Evolutionary conservation across 805 yeast species (phyloP), one percentile per base, ranked within the genome.

Genomic region (Candida rishiriensis): DNA sequence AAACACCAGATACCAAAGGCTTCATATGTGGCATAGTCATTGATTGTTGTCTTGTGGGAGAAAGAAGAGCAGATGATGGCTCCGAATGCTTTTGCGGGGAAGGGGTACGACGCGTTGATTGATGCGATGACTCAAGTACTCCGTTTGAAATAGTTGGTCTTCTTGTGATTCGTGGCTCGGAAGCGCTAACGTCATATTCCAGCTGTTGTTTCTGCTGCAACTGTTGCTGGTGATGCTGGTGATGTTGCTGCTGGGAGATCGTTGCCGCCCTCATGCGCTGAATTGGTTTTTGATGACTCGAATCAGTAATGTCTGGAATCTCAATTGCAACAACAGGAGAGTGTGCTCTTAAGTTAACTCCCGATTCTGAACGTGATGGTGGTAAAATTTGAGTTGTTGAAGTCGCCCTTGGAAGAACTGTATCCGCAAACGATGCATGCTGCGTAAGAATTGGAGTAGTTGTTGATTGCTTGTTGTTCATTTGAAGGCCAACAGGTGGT

Each of bases 261-360:
- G 71, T 51, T 3, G 76, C 73, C 1, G 78, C 76, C 51, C 74
- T 68, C 40, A 64, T 56, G 16, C 57, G 46, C 8, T 29, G 43
- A 14, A 28, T 11, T 17, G 18, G 6, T 26, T 37, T 12, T 11
- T 16, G 38, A 3, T 14, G 15, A n/a, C 8, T 14, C 36, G 66
- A 55, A 1, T 68, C 71, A 43, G 77, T 83, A 75, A 82, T 78
- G 49, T 74, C 79, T 4, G 91, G 91, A 35, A 85, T 85, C 58
- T 84, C 90, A 47, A 76, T 76, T 47, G 76, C 76, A 28, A 75
- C 76, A 2, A 83, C 71, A 2, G 88, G 84, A 0, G 85, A 76
- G 10, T 77, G 73, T 14, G 69, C 68, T 34, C 78, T 58, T 21
- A 18, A 5, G 21, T 15, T 18, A n/a, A 40, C 5, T 6, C 69